Base-by-base conservation (phyloP, 1,139 yeast species). In the Hyphopichia khmerensis region DNA sequence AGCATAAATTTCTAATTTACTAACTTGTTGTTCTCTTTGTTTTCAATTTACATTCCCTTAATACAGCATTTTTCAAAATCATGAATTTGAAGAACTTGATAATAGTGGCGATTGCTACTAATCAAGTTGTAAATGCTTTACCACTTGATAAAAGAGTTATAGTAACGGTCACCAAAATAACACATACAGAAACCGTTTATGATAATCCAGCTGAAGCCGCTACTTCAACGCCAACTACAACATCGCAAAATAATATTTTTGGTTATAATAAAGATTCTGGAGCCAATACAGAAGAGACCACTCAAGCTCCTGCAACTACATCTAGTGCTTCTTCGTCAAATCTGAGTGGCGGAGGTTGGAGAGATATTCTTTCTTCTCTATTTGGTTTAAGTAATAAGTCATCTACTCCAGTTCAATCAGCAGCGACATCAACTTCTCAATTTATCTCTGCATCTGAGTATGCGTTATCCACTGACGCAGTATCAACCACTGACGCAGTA, bases 121-220 rank as follows among this genome's bases (percentile, higher is more conserved):
- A 26, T 29, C 32, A 29, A 23, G 6, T 36, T 3, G 16, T 17
- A 3, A 11, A 14, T 10, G 40, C 35, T n/a, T 15, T 31, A 9
- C 35, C 35, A 3, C 6, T 31, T 10, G 29, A 21, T 23, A 37
- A 37, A 15, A 30, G 34, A 23, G 34, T 11, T 10, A 21, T 31
- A 7, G 40, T 37, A 9, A 37, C 40, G n/a, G 35, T 37, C 21
- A 30, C 40, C 19, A 9, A 19, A 19, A 19, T 31, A 6, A 27
- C 14, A 19, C 18, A 11, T 9, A 26, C 31, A 5, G 3, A 9
- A 13, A 26, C 31, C 3, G 37, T 35, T 14, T 8, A 8, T 8
- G 29, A 21, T 27, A 11, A 7, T 14, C 10, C 33, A 14, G 18
- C 17, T 16, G 17, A 7, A 10, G 33, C 16, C 4, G 29, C 36